A percentile compares a stretch with the other conserved stretches of the same genome.
phyloP scores from a whole-genome alignment of 2,329 filamentous ascomycete genomes.

The Colletotrichum viniferum region DNA sequence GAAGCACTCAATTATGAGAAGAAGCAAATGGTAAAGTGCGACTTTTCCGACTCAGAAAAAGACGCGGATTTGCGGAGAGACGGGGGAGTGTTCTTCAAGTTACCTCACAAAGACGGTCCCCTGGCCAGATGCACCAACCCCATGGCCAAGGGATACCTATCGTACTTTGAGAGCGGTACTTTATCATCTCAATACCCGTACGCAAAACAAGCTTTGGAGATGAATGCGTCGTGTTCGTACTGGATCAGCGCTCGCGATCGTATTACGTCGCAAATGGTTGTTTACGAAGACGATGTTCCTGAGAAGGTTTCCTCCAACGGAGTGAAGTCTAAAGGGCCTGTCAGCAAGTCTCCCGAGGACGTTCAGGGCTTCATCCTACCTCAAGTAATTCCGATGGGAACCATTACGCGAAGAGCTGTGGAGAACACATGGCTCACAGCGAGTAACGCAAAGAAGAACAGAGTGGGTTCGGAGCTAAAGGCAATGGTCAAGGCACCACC shows the following conservation, averaged over 20 bases:
- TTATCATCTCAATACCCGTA: slow-evolving; percentile 87
- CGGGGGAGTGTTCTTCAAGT: slow-evolving; percentile 79
- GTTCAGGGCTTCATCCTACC: slow-evolving; percentile 84
- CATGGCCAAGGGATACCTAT: slow-evolving; percentile 87
- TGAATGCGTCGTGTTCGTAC: slow-evolving; percentile 99
- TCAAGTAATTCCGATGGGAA: slow-evolving; percentile 98
- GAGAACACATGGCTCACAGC: slow-evolving; percentile 99
- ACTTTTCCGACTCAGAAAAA: slow-evolving; percentile 78
- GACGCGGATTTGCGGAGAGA: slow-evolving; percentile 64
- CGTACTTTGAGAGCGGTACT: slow-evolving; percentile 89
- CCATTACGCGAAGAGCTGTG: slow-evolving; percentile 90
- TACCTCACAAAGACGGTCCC: slow-evolving; percentile 95
- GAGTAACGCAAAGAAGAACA: slow-evolving; percentile 94
- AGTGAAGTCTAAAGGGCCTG: slow-evolving; percentile 23
- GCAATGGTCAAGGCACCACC: slow-evolving; percentile 93
- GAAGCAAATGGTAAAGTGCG: slow-evolving; percentile 75
- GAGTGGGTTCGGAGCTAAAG: slow-evolving; percentile 95
- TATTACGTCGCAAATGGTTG: slow-evolving; percentile 94
- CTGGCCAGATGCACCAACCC: slow-evolving; percentile 83
- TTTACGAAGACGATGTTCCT: slow-evolving; percentile 73
- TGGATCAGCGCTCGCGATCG: slow-evolving; percentile 96
- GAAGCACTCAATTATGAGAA: slow-evolving; percentile 69
- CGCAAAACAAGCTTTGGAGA: slow-evolving; percentile 93
- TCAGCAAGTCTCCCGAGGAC: slow-evolving; percentile 20
- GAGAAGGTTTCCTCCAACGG: neutral